Conservation (phyloP, 257 asterid genomes). For the Fraxinus quadrangulata region DNA sequence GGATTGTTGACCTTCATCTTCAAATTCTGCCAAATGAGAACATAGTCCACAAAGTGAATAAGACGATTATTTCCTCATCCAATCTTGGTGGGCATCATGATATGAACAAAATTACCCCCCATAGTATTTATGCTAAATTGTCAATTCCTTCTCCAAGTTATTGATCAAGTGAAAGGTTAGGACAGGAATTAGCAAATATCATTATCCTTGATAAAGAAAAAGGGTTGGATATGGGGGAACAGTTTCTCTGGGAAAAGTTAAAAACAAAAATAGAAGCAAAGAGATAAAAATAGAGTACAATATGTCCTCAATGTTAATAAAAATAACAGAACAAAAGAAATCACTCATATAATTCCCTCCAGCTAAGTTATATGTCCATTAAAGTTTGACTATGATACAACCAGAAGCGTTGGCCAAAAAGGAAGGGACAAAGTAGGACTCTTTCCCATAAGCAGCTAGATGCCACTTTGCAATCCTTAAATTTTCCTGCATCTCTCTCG, state of each 20-base stretch:
- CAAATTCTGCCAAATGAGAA: constrained; percentile 65
- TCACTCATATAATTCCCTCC: not conserved
- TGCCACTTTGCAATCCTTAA: not conserved
- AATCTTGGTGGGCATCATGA: constrained; percentile 15
- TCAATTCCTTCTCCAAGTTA: constrained; percentile 9
- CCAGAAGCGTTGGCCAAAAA: not conserved
- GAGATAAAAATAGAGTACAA: not conserved
- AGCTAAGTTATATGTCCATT: not conserved
- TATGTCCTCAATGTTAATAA: not conserved
- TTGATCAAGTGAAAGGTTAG: not conserved
- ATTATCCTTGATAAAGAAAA: not conserved
- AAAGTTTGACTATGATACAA: not conserved
- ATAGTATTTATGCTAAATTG: constrained; percentile 8
- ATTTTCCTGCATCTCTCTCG: not conserved
- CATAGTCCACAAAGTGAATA: constrained; percentile 29
- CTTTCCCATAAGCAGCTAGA: not conserved
- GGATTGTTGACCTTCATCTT: constrained; percentile 88
- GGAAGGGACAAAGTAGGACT: not conserved
- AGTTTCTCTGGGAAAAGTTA: not conserved
- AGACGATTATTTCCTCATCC: constrained; percentile 21
- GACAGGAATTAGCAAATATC: constrained; percentile 15
- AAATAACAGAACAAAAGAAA: not conserved
- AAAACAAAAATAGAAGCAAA: not conserved
- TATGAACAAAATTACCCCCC: constrained; percentile 13
- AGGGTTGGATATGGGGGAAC: not conserved